Conservation (phyloP, 257 asterid genomes). For the Osmanthus fragrans region DNA sequence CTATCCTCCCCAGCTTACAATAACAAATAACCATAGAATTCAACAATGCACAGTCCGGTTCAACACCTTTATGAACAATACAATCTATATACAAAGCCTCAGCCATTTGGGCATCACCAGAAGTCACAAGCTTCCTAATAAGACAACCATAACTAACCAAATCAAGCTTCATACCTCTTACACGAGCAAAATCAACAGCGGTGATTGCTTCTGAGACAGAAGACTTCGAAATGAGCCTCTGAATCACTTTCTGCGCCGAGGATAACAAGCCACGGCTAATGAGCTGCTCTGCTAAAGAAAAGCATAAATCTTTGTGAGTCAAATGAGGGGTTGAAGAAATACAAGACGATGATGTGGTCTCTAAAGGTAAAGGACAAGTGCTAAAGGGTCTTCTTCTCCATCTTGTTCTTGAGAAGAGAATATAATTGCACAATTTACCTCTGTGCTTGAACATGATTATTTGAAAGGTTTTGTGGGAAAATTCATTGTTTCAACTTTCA, state of each 20-base stretch:
- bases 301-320: conserved; percentile 36
- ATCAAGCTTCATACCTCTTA: conserved; percentile 49
- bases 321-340: conserved; percentile 20
- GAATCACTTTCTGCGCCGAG: conserved; percentile 49
- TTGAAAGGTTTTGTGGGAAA: not conserved
- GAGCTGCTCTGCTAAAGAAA: conserved; percentile 45
- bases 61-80: conserved; percentile 35
- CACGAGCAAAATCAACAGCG: conserved; percentile 40
- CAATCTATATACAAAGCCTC: conserved; percentile 40
- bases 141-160: conserved; percentile 35
- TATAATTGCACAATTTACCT: conserved; percentile 12
- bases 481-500: not conserved
- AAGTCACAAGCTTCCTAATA: conserved; percentile 44
- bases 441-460: conserved; percentile 36
- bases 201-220: conserved; percentile 40
- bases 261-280: conserved; percentile 44
- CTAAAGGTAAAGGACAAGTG: conserved; percentile 47
- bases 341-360: conserved; percentile 28
- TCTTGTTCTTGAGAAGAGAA: not conserved
- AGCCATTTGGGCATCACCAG: conserved; percentile 42
- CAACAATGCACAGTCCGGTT: conserved; percentile 33
- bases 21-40: conserved; percentile 59
- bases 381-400: conserved; percentile 30
- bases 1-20: conserved; percentile 51
- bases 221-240: conserved; percentile 40